Evolutionary conservation across 108 stramenopile species (phyloP).

Genomic region (Cyclotella choctawhatcheeana): DNA sequence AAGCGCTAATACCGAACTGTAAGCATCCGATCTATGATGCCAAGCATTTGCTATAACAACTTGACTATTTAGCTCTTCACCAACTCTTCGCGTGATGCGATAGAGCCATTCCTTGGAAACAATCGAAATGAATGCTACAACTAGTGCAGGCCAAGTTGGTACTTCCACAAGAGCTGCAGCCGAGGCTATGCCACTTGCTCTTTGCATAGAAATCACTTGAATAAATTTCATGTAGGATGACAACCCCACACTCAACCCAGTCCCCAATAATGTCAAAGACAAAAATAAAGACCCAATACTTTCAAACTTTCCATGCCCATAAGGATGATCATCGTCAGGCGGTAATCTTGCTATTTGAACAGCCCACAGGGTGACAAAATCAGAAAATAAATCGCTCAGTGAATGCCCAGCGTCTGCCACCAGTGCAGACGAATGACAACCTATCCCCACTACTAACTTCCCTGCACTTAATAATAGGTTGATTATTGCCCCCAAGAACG

Average conservation of each 20-base stretch:
- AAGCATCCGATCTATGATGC: conserved; percentile 97
- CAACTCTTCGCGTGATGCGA: conserved; percentile 87
- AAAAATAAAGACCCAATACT: conserved; percentile 91
- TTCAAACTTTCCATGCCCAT: conserved; percentile 98
- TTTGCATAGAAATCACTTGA: conserved; percentile 47
- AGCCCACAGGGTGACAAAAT: conserved; percentile 95
- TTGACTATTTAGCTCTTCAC: conserved; percentile 82
- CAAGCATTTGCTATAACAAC: conserved; percentile 98
- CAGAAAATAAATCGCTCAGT: conserved; percentile 87
- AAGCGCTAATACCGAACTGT: conserved; percentile 91
- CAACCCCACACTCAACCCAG: conserved; percentile 85
- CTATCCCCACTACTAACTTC: conserved; percentile 83
- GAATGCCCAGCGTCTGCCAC: conserved; percentile 97
- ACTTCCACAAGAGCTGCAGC: conserved; percentile 43
- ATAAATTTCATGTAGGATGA: conserved; percentile 72
- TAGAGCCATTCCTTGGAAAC: conserved; percentile 94
- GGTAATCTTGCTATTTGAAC: conserved; percentile 86
- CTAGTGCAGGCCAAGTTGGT: conserved; percentile 76
- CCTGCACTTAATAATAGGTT: conserved; percentile 79
- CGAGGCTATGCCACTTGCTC: conserved; percentile 35
- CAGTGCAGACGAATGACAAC: conserved; percentile 85
- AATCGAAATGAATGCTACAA: conserved; percentile 88
- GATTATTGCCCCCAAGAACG: conserved; percentile 81
- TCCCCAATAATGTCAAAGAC: conserved; percentile 88
- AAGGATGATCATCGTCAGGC: conserved; percentile 93